A percentile compares a stretch with the other conserved stretches of the same genome.
Conservation (phyloP, 2,329 filamentous ascomycete genomes). For the Elsinoe perseae region DNA sequence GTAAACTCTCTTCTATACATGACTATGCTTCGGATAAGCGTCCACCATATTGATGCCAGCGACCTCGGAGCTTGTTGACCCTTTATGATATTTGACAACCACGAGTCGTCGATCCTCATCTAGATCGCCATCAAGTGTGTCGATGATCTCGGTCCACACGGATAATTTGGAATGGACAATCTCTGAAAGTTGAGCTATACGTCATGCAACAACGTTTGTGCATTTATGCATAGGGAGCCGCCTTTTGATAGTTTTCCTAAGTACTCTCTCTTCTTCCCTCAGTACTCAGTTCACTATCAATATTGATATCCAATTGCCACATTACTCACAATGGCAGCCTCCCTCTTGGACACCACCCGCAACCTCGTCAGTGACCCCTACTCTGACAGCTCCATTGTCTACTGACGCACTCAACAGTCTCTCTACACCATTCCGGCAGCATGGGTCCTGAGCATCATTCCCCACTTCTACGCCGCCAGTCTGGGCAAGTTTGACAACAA, state of each 20-base stretch:
- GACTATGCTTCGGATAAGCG: too few species aligned
- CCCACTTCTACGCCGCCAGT: constrained; percentile 29
- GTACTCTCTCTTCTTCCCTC: background rate
- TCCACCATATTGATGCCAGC: background rate
- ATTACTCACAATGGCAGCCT: background rate
- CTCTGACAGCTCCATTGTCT: background rate
- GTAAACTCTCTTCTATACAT: too few species aligned
- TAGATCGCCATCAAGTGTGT: background rate
- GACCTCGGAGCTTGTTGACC: background rate
- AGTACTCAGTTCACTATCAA: background rate
- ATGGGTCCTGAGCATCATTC: constrained; percentile 30
- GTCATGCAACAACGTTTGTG: background rate
- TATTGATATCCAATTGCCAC: background rate
- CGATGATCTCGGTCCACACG: background rate
- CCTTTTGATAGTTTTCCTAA: background rate
- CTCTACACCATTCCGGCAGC: constrained; percentile 26
- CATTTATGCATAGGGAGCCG: background rate
- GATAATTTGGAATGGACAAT: background rate
- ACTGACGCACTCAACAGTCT: constrained; percentile 16
- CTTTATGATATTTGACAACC: background rate
- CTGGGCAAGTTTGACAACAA: constrained; percentile 24
- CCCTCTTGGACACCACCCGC: background rate
- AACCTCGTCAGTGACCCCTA: background rate
- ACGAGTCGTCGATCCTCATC: background rate
- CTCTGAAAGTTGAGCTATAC: background rate